Evolutionary conservation across 192 early-diverging fungal genomes (phyloP), one percentile per base, ranked within the genome.

Genomic region (Podila clonocystis): DNA sequence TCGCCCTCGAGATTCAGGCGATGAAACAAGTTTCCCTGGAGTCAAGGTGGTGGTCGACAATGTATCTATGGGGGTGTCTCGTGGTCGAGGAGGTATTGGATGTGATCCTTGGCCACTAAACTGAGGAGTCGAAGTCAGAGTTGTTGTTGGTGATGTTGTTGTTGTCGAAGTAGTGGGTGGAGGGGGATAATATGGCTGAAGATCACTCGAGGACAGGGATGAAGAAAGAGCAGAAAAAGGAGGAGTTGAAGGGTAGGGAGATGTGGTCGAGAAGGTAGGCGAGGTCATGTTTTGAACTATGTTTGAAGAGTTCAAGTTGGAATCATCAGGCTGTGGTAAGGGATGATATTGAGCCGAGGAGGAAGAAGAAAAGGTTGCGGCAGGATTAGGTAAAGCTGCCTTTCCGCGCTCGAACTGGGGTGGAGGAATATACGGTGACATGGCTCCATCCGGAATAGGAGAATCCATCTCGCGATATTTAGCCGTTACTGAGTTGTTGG

Each of bases 141-240:
- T 13, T 19, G 15, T 48, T 38, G 64, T 20, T 22, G 65, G 57
- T n/a, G 61, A 63, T 3, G n/a, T 13, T 11, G 22, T 17, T 41
- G 58, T 31, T 30, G 34, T 58, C 50, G 55, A 58, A 2, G 30
- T 6, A 8, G 65, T 29, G 19, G 63, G 41, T 8, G 75, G 75
- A 33, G 75, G 75, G 17, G 75, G 75, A 45, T 57, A 65, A 57
- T 79, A 79, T 9, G 75, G 65, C 29, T 72, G 75, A 34, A 72
- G 64, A 20, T 68, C 28, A 12, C 19, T 36, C 17, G 65, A 64
- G 0, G 60, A 67, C 60, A n/a, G 63, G 13, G 70, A 49, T 15
- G 69, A 19, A 19, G 69, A 58, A 26, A 22, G 61, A 49, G 34
- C 61, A 29, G 45, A 48, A 20, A 63, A 62, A 12, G 69, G n/a